A percentile compares a stretch with the other conserved stretches of the same genome.
Conservation (phyloP, 176 grass and related monocot species). For the Avena sativa region DNA sequence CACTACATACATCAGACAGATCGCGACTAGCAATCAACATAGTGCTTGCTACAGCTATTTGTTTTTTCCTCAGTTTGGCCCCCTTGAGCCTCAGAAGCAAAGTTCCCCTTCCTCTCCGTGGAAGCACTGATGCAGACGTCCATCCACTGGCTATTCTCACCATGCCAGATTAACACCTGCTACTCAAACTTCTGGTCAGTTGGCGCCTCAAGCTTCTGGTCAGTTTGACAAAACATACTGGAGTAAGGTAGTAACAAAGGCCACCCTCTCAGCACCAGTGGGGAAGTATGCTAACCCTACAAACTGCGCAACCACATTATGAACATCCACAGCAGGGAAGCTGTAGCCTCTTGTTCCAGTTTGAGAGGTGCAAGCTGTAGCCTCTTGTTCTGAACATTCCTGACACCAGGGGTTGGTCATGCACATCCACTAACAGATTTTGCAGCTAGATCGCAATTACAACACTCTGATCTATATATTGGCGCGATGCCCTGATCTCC, state of each 20-base stretch:
- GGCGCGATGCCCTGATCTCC: neutral
- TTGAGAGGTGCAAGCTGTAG: neutral
- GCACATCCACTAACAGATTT: neutral
- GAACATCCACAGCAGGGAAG: neutral
- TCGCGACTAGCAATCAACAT: neutral
- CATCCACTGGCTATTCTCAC: neutral
- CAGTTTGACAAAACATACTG: neutral
- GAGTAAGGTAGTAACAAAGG: neutral
- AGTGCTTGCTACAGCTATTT: neutral
- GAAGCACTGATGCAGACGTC: neutral
- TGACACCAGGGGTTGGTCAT: neutral
- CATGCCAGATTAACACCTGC: too few relatives aligned
- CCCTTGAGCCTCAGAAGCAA: slow-evolving; percentile 60
- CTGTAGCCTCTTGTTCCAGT: too few relatives aligned
- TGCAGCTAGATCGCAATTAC: neutral
- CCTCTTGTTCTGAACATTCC: neutral
- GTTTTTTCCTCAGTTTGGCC: slow-evolving; percentile 35
- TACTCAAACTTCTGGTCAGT: too few relatives aligned
- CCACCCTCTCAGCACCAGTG: neutral
- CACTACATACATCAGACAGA: slow-evolving; percentile 6
- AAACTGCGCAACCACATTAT: neutral
- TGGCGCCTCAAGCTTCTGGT: too few relatives aligned
- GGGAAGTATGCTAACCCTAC: neutral
- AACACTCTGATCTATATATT: neutral
- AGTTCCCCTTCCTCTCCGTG: slow-evolving; percentile 66